Evolutionary conservation across 2,329 filamentous ascomycete species (phyloP), one percentile per base, ranked within the genome.

Genomic region (Arthrinium puccinioides): DNA sequence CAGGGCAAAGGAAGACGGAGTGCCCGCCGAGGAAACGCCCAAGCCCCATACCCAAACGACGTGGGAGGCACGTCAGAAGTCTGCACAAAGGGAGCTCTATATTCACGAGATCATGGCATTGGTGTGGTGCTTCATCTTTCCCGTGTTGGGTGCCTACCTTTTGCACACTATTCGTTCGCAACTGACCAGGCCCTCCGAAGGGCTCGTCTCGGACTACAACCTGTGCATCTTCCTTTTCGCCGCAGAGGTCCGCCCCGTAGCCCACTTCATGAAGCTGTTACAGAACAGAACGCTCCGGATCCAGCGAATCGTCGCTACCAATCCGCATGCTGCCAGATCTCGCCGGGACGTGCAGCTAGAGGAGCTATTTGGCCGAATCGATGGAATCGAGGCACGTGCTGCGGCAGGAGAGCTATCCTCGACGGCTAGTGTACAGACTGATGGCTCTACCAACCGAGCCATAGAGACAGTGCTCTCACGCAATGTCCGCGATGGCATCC

Each of bases 201-300:
- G 86, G 2, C 68, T 97, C 9, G 82, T 97, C 6, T 94, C 87
- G 5, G 86, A 95, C 59, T 94, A 90, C 63, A 96, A 96, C 58
- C 70, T 97, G 38, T 88, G 83, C 10, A 86, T 97, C 36, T 97
- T 96, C 59, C 68, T 95, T 3, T 72, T 95, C 14, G 86, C 84
- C 1, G 85, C 90, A 4, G 90, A 97, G 61, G 68, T 96, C 20
- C 81, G 86, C 4, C 90, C 90, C 1, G 66, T 88, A 33, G 78
- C 85, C 2, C 89, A 96, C 54, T 64, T 94, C 19, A 76, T 95
- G 44, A 86, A 82, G 54, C 74, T 96, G 51, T 72, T 94, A 4
- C 82, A 87, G 51, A 74, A 78, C 11, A 77, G 87, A 23, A 95
- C 88, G 3, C 66, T 94, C 8, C 80, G 89, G 52, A 71, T 96